Percentiles rank a stretch among this genome's conserved stretches.
These are phyloP conservation scores for Lyophyllum semitale DNA, from an alignment of 768 basidiomycete species.

Conservation along the genomic window DNA sequence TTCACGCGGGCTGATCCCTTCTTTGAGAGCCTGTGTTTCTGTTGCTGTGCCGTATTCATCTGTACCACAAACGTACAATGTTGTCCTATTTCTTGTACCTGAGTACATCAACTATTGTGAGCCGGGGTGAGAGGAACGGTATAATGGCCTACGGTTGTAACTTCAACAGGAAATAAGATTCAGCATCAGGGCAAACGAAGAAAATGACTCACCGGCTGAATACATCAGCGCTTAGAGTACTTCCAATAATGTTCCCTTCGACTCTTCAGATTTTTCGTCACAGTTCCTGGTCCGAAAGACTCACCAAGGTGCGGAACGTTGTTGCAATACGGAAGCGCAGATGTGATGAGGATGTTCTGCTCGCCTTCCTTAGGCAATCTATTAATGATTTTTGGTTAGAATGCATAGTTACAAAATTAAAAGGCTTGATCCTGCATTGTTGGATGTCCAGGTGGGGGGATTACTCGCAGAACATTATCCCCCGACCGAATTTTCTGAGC, in stretches of 20 bases:
- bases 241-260: constrained; percentile 88
- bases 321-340: constrained; percentile 94
- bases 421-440: constrained; percentile 42
- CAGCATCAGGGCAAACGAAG: background rate
- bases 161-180: constrained; percentile 30
- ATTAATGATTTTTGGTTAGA: constrained; percentile 12
- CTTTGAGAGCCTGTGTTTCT: constrained; percentile 94
- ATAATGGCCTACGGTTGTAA: constrained; percentile 51
- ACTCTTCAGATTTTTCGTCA: constrained; percentile 10
- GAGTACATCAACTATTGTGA: background rate
- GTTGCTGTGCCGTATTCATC: constrained; percentile 99
- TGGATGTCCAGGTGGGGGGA: constrained; percentile 52
- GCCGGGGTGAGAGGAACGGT: background rate
- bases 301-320: constrained; percentile 94
- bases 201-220: constrained; percentile 78
- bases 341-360: constrained; percentile 88
- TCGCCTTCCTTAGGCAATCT: constrained; percentile 82
- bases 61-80: constrained; percentile 95
- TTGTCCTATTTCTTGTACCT: constrained; percentile 83
- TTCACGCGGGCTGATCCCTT: constrained; percentile 74
- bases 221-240: constrained; percentile 95
- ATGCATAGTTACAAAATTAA: constrained; percentile 3
- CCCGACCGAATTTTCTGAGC: constrained; percentile 54
- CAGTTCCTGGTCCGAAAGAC: constrained; percentile 23
- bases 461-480: constrained; percentile 49